Percentiles rank a stretch among this genome's conserved stretches.
Evolutionary conservation across 176 grass and related monocot species (phyloP).

Genomic region (Rhynchospora breviuscula): DNA sequence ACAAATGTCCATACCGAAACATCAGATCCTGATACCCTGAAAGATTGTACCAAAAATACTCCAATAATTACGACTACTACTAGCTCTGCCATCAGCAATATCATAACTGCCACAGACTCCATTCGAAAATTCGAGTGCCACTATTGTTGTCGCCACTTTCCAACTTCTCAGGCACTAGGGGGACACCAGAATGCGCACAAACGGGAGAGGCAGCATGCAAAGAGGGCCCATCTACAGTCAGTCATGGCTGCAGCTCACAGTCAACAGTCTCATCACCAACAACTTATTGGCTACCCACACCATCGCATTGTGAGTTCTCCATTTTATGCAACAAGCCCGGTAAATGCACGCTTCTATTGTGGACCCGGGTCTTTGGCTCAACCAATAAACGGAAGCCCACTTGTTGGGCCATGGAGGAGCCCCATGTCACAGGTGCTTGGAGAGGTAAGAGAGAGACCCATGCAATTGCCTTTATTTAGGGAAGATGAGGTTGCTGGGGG

Average conservation of each 20-base stretch:
- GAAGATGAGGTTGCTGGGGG: slow-evolving; percentile 31
- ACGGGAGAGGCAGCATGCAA: slow-evolving; percentile 92
- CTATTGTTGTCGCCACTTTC: slow-evolving; percentile 94
- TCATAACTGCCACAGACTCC: slow-evolving; percentile 24
- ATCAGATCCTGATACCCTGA: slow-evolving; percentile 19
- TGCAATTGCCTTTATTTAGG: slow-evolving; percentile 27
- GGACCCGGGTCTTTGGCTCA: slow-evolving; percentile 52
- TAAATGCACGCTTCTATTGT: slow-evolving; percentile 46
- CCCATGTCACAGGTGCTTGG: slow-evolving; percentile 23
- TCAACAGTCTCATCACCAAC: slow-evolving; percentile 39
- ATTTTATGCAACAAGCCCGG: slow-evolving; percentile 14
- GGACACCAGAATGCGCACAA: slow-evolving; percentile 99
- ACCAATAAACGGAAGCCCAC: slow-evolving; percentile 58
- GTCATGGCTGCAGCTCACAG: slow-evolving; percentile 39
- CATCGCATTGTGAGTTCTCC: slow-evolving; percentile 35
- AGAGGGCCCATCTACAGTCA: slow-evolving; percentile 81
- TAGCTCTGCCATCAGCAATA: slow-evolving; percentile 13
- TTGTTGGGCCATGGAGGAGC: slow-evolving; percentile 52
- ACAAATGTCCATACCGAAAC: slow-evolving; percentile 55
- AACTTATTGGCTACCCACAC: slow-evolving; percentile 56
- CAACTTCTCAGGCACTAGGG: slow-evolving; percentile 90
- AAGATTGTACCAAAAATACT: slow-evolving; percentile 5
- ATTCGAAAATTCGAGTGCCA: slow-evolving; percentile 98
- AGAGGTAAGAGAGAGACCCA: slow-evolving; percentile 35
- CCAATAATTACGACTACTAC: slow-evolving; percentile 21